phyloP scores from a whole-genome alignment of 1,284 basidiomycete genomes.

The Ustanciosporium gigantosporum region DNA sequence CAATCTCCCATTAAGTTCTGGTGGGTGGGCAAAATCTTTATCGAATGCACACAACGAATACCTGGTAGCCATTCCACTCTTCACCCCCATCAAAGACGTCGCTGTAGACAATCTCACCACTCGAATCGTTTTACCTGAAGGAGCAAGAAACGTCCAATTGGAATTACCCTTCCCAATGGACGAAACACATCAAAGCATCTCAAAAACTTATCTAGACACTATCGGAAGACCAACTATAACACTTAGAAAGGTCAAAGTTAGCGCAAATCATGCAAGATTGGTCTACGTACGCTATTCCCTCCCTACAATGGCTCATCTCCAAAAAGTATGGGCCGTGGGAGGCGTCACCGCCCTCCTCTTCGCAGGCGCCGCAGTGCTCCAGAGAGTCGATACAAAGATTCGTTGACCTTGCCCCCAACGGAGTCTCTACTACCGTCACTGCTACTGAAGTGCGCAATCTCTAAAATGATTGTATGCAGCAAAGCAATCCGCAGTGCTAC shows the following conservation, averaged over 20 bases:
- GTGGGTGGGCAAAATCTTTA: conserved; percentile 66
- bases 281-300: conserved; percentile 50
- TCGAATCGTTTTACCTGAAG: conserved; percentile 85
- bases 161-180: conserved; percentile 77
- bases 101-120: conserved; percentile 81
- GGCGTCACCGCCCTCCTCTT: conserved; percentile 16
- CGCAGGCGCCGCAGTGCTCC: conserved; percentile 11
- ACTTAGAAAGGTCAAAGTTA: conserved; percentile 68
- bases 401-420: conserved; percentile 1
- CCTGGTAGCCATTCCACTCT: conserved; percentile 80
- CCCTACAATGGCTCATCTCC: conserved; percentile 16
- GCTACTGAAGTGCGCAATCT: too few relatives aligned
- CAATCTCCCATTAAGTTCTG: conserved; percentile 68
- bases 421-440: background rate
- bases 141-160: conserved; percentile 76
- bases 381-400: conserved; percentile 35
- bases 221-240: conserved; percentile 79
- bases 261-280: conserved; percentile 9
- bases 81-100: conserved; percentile 78
- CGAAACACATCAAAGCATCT: conserved; percentile 68
- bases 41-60: conserved; percentile 61
- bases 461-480: background rate
- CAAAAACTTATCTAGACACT: conserved; percentile 91
- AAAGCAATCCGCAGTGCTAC: too few relatives aligned
- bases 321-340: conserved; percentile 38